A percentile compares a stretch with the other conserved stretches of the same genome.
phyloP scores from a whole-genome alignment of 148 eudicot species.

The Rhododendron kiyosumense region DNA sequence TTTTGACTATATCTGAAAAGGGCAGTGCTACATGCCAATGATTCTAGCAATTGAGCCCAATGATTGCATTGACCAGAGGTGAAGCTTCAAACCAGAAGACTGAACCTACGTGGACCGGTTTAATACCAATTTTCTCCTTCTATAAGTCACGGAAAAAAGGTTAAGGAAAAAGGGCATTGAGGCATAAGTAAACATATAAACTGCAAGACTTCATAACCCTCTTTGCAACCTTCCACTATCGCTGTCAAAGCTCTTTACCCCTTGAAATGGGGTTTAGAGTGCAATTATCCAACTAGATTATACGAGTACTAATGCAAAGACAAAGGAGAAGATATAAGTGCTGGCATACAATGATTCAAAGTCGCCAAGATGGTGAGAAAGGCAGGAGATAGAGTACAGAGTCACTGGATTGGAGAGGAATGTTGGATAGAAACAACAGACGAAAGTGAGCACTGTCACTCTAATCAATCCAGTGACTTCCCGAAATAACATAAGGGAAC shows the following conservation, averaged over 20 bases:
- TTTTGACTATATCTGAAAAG: background rate
- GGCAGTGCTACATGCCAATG: background rate
- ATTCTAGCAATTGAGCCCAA: background rate
- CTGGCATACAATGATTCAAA: background rate
- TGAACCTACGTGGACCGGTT: background rate
- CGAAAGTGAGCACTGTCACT: background rate
- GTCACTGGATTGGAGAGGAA: background rate
- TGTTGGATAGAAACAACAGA: background rate
- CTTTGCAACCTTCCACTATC: background rate
- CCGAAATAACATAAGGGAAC: background rate
- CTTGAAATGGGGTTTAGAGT: background rate
- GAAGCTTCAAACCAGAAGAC: background rate
- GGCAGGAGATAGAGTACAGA: background rate
- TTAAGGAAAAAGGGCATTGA: background rate
- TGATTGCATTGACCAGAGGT: background rate
- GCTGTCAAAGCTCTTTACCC: background rate
- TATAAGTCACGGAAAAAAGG: background rate
- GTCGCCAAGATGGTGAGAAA: background rate
- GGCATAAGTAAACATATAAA: background rate
- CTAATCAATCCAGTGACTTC: background rate
- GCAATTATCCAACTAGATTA: background rate
- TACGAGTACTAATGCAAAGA: background rate
- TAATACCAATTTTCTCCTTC: background rate
- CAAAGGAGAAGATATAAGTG: background rate
- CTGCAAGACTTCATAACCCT: background rate